Evolutionary conservation across 73 alveolate species (phyloP).

Genomic region (Tetrahymena malaccensis): DNA sequence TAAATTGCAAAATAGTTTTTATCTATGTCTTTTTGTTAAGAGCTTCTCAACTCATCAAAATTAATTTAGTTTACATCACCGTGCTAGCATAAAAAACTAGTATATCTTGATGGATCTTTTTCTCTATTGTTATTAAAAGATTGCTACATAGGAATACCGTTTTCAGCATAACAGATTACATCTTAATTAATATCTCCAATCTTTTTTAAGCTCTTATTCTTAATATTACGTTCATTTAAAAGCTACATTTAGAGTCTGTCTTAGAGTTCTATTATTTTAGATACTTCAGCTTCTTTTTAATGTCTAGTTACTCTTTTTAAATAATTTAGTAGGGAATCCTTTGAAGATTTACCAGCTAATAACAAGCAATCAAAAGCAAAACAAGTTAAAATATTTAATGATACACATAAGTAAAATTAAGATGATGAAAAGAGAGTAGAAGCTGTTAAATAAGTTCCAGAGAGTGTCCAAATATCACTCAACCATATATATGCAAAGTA

Average conservation of each 20-base stretch:
- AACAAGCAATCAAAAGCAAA: background rate
- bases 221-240: background rate
- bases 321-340: background rate
- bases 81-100: background rate
- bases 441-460: constrained; percentile 9
- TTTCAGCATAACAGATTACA: background rate
- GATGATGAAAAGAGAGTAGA: constrained; percentile 9
- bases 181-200: background rate
- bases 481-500: constrained; percentile 6
- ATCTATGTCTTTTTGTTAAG: background rate
- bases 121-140: background rate
- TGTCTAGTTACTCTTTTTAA: background rate
- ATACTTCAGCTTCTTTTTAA: background rate
- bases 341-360: background rate
- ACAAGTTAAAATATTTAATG: background rate
- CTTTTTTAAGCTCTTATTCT: background rate
- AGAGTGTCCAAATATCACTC: constrained; percentile 12
- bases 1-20: background rate
- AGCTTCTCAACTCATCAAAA: background rate
- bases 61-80: background rate
- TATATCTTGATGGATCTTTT: background rate
- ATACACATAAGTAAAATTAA: constrained; percentile 2
- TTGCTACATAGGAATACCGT: background rate
- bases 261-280: background rate
- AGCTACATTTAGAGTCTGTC: background rate